These are phyloP conservation scores for Saccharomycodes ludwigii DNA, from an alignment of 805 yeast genomes.

Conservation along the genomic window DNA sequence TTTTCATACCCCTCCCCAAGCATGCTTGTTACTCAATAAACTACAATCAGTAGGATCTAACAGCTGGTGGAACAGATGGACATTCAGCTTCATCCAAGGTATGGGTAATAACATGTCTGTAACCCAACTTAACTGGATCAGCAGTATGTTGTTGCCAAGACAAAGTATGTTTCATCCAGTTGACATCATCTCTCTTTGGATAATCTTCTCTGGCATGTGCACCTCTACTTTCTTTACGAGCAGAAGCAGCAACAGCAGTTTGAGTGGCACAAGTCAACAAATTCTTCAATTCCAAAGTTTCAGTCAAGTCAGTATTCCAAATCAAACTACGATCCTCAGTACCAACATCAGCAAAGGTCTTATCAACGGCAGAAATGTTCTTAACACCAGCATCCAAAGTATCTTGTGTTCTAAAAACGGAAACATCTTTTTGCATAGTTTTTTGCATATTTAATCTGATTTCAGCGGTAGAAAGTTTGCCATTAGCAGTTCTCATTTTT, in stretches of 20 bases:
- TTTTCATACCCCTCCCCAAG: too few species aligned
- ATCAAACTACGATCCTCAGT: constrained; percentile 95
- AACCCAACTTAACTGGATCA: constrained; percentile 58
- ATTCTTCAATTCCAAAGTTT: constrained; percentile 92
- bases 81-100: constrained; percentile 90
- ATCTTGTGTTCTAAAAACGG: constrained; percentile 91
- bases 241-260: constrained; percentile 89
- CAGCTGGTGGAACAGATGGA: constrained; percentile 92
- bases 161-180: constrained; percentile 97
- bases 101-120: constrained; percentile 72
- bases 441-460: constrained; percentile 89
- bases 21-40: too few species aligned
- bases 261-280: constrained; percentile 93
- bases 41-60: constrained; percentile 77
- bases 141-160: constrained; percentile 78
- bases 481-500: constrained; percentile 72
- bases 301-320: constrained; percentile 96
- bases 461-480: constrained; percentile 73
- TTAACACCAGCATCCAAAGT: constrained; percentile 85
- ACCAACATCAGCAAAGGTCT: constrained; percentile 59
- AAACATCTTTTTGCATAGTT: constrained; percentile 92
- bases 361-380: constrained; percentile 65
- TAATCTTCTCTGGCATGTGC: constrained; percentile 98
- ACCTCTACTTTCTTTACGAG: constrained; percentile 95
- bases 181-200: constrained; percentile 88